phyloP scores from a whole-genome alignment of 768 basidiomycete genomes.

The Panaeolus cyanescens region DNA sequence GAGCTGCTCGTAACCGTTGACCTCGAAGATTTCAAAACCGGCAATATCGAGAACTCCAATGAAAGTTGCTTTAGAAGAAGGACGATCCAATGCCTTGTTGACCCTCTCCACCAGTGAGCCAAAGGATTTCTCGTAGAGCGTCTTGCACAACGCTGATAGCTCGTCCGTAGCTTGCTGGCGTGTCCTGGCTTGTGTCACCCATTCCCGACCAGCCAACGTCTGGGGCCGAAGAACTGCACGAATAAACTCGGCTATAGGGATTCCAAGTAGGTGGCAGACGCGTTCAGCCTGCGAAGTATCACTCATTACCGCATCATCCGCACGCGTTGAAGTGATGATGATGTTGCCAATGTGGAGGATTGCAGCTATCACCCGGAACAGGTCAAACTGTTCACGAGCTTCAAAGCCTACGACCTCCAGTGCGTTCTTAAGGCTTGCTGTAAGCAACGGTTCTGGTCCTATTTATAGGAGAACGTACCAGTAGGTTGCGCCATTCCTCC shows the following conservation, averaged over 20 bases:
- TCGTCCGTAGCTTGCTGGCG: conserved; percentile 92
- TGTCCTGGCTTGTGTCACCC: conserved; percentile 93
- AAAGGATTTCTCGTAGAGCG: conserved; percentile 96
- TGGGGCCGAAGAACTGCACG: conserved; percentile 87
- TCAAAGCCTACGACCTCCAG: conserved; percentile 91
- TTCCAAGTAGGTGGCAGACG: conserved; percentile 88
- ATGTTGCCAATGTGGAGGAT: conserved; percentile 97
- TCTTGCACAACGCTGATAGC: conserved; percentile 89
- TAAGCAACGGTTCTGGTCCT: background rate
- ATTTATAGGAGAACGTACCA: conserved; percentile 43
- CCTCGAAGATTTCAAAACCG: conserved; percentile 96
- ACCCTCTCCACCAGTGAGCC: conserved; percentile 92
- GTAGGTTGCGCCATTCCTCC: conserved; percentile 83
- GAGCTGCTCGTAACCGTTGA: conserved; percentile 96
- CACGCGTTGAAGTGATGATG: conserved; percentile 71
- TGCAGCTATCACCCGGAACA: conserved; percentile 93
- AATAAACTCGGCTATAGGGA: conserved; percentile 85
- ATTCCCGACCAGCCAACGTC: conserved; percentile 93
- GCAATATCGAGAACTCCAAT: conserved; percentile 99
- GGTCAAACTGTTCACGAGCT: conserved; percentile 79
- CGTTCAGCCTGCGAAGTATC: conserved; percentile 85
- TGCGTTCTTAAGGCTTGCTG: conserved; percentile 54
- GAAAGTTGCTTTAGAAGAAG: conserved; percentile 88
- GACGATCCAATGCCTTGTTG: conserved; percentile 92
- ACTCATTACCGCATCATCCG: conserved; percentile 78